Evolutionary conservation across 2,329 filamentous ascomycete species (phyloP).

Genomic region (Trichophyton rubrum): DNA sequence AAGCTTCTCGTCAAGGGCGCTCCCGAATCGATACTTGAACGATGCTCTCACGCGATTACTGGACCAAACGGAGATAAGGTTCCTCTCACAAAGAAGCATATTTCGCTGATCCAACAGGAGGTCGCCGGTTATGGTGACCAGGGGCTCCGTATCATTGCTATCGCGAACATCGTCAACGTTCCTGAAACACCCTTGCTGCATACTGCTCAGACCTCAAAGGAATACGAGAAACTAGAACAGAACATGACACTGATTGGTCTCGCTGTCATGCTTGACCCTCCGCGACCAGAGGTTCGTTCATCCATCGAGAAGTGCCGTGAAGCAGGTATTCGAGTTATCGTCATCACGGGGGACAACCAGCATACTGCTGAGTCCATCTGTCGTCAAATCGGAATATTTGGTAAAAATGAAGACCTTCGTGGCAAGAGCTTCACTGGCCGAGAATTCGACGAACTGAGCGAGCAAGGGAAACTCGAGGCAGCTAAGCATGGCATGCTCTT

Average conservation of each 20-base stretch:
- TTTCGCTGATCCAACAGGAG: conserved; percentile 60
- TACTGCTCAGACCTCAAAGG: conserved; percentile 65
- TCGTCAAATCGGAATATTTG: conserved; percentile 91
- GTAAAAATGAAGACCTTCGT: conserved; percentile 61
- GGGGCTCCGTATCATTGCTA: conserved; percentile 85
- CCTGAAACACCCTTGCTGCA: conserved; percentile 55
- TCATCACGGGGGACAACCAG: conserved; percentile 96
- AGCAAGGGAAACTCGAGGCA: conserved; percentile 67
- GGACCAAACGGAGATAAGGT: conserved; percentile 70
- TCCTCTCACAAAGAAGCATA: conserved; percentile 55
- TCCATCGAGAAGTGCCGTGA: conserved; percentile 83
- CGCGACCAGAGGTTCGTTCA: conserved; percentile 74
- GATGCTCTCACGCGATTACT: conserved; percentile 70
- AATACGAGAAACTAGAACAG: conserved; percentile 82
- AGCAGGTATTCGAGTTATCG: conserved; percentile 90
- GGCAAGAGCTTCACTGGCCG: conserved; percentile 94
- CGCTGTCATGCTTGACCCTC: conserved; percentile 92
- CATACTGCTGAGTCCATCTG: conserved; percentile 97
- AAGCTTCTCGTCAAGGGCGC: conserved; percentile 92
- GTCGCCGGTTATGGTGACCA: conserved; percentile 81
- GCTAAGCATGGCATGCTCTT: conserved; percentile 81
- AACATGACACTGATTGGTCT: conserved; percentile 89
- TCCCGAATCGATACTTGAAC: conserved; percentile 84
- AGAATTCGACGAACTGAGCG: conserved; percentile 77
- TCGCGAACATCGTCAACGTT: conserved; percentile 72